Evolutionary conservation across 176 grass and related monocot genomes (phyloP).

Genomic region (Bothriochloa decipiens): DNA sequence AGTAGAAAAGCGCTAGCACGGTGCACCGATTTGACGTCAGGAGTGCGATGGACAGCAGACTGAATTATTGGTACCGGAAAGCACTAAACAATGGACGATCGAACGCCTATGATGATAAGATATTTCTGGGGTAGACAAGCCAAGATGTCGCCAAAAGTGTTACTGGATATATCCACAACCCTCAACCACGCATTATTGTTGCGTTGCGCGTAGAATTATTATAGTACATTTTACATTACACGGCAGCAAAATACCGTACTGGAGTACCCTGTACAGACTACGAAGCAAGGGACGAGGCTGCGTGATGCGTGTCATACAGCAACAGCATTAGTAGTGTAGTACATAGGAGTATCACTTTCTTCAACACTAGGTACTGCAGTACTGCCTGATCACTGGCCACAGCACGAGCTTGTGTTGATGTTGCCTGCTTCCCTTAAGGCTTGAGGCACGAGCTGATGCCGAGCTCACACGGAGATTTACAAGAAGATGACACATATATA

Average conservation of each 20-base stretch:
- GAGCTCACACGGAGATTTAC: slow-evolving; percentile 32
- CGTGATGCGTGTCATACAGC: not conserved
- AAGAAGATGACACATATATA: not conserved
- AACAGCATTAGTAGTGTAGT: not conserved
- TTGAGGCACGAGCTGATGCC: not conserved
- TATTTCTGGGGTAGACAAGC: not conserved
- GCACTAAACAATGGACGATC: not conserved
- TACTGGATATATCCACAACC: not conserved
- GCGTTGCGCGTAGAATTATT: not conserved
- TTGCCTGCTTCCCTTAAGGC: not conserved
- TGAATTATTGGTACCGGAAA: slow-evolving; percentile 23
- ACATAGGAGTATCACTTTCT: too few relatives aligned
- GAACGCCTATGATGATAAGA: not conserved
- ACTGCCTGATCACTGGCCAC: too few relatives aligned
- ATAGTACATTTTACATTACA: slow-evolving; percentile 24
- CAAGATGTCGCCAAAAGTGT: not conserved
- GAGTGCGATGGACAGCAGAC: not conserved
- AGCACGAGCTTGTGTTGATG: not conserved
- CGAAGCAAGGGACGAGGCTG: not conserved
- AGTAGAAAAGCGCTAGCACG: not conserved
- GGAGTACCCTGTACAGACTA: not conserved
- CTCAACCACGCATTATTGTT: slow-evolving; percentile 26
- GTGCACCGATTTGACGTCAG: not conserved
- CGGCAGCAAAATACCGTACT: not conserved
- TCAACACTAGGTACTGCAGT: not conserved